Base-by-base conservation (phyloP, 2,329 filamentous ascomycete genomes). In the Fusarium floridanum region DNA sequence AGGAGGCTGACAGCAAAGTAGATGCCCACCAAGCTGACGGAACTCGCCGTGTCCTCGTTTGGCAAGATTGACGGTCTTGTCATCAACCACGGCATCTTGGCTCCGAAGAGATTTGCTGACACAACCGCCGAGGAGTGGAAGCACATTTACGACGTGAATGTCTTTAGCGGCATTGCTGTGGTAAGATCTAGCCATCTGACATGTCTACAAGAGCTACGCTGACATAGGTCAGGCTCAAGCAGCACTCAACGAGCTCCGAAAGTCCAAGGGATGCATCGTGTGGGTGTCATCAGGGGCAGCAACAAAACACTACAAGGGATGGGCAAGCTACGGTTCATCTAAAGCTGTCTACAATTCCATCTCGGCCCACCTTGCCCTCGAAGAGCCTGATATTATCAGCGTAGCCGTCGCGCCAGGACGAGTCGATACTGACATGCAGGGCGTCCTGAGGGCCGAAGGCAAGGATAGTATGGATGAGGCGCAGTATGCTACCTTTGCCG, bases 371-470 rank as follows among this genome's bases (percentile, higher is more conserved):
- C 83, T 98, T 39, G 90, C 90, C 0, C 87, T 88, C 1, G 95
- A 98, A 80, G 95, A 98, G 82, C 91, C 92, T 1, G 87, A 91
- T 16, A 91, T 98, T 53, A 93, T 90, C 0, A 91, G 90, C 14
- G 84, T 98, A 1, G 88, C 94, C 0, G 85, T 98, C 37, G 88
- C 92, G 5, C 95, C 95, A 0, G 95, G 95, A 3, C 91, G 94
- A 55, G 93, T 97, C 9, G 93, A 98, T 80, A 98, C 95, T 0
- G 92, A 92, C 61, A 98, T 98, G 95, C 95, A 98, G 82, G 88
- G 88, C n/a, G 89, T 93, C 67, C 89, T 99, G 67, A 88, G 97
- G 61, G 91, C 95, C 56, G 81, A 84, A 5, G 89, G 87, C 50
- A 82, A 83, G 41, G 79, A 81, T 2, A 82, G 81, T 64, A 91